Percentiles rank a stretch among this genome's conserved stretches.
Conservation (phyloP, 495 filamentous ascomycete genomes). For the Podospora sp. region DNA sequence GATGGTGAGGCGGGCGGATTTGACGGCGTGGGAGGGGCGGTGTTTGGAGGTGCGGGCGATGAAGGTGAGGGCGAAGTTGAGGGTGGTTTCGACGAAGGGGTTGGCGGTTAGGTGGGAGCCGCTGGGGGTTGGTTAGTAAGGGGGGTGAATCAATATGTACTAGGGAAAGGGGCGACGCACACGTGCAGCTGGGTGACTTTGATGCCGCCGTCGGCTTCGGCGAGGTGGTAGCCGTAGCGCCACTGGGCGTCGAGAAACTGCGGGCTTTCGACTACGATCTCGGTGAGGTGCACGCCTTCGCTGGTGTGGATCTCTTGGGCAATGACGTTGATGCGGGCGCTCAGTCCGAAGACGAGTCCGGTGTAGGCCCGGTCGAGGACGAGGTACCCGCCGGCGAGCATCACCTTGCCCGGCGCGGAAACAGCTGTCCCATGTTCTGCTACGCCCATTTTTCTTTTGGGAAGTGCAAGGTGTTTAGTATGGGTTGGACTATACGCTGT, state of each 20-base stretch:
- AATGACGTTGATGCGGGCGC: constrained; percentile 87
- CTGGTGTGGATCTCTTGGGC: constrained; percentile 65
- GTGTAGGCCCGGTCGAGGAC: constrained; percentile 88
- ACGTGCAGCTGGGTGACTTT: constrained; percentile 74
- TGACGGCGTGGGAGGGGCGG: constrained; percentile 58
- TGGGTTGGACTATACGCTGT: neutral
- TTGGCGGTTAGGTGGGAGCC: constrained; percentile 55
- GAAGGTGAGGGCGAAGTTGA: constrained; percentile 87
- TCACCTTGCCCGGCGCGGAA: constrained; percentile 94
- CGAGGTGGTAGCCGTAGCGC: constrained; percentile 75
- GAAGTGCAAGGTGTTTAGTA: neutral
- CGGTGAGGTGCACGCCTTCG: constrained; percentile 58
- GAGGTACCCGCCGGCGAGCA: constrained; percentile 92
- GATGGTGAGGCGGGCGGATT: constrained; percentile 76
- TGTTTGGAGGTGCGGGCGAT: constrained; percentile 58
- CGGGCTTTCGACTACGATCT: constrained; percentile 84
- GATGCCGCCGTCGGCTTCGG: constrained; percentile 71
- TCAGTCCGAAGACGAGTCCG: constrained; percentile 89
- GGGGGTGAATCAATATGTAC: constrained; percentile 11
- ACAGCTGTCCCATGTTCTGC: constrained; percentile 53
- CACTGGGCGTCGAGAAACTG: constrained; percentile 87
- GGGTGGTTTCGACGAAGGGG: constrained; percentile 85
- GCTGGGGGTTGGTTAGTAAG: constrained; percentile 27
- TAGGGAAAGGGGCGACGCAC: constrained; percentile 54
- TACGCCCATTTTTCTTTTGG: constrained; percentile 6